Base-by-base conservation (phyloP, 1,284 basidiomycete species). In the Cutaneotrichosporon cutaneum region DNA sequence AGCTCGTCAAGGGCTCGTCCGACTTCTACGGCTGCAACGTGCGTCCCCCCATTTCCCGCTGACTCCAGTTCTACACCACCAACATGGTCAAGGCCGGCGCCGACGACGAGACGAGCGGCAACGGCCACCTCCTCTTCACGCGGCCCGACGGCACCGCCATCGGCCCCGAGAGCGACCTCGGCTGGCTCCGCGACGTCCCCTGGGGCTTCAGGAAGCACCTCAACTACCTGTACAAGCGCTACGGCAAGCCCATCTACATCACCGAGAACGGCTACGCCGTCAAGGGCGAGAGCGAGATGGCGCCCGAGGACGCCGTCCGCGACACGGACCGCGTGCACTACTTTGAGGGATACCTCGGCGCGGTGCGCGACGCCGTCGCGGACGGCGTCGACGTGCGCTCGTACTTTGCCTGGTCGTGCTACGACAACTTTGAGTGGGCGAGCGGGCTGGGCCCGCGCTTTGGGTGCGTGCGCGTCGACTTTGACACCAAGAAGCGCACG, bases 241-340 rank as follows among this genome's bases (percentile, higher is more conserved):
- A 90, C 80, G 77, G 82, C 47, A 82, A 82, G 68, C 87, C 88
- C 0, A 88, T 90, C 65, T 88, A 85, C 60, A 83, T 88, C 32
- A 88, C 86, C 3, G 87, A 89, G 77, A 88, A 89, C 72, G 88
- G 88, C 0, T 90, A 88, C 72, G 83, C 88, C 0, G 85, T 87
- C 62, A 88, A 86, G 72, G 84, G 85, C 70, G 89, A 91, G 76
- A 80, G 83, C 69, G 71, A 68, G 14, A 82, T 85, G 72, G 68
- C 85, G 0, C 67, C 83, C 4, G 83, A 84, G 48, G 81, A 87
- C 55, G 87, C 87, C 2, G 26, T 60, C 53, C 32, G 39, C 51
- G 89, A 90, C 74, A 72, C 73, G 1, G 87, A 87, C 66, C 85
- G 88, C 13, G 83, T 89, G 36, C 81, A 85, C 60, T 90, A 89